These are phyloP conservation scores for Globisporangium megalacanthum DNA, from an alignment of 352 stramenopile species.

Conservation along the genomic window DNA sequence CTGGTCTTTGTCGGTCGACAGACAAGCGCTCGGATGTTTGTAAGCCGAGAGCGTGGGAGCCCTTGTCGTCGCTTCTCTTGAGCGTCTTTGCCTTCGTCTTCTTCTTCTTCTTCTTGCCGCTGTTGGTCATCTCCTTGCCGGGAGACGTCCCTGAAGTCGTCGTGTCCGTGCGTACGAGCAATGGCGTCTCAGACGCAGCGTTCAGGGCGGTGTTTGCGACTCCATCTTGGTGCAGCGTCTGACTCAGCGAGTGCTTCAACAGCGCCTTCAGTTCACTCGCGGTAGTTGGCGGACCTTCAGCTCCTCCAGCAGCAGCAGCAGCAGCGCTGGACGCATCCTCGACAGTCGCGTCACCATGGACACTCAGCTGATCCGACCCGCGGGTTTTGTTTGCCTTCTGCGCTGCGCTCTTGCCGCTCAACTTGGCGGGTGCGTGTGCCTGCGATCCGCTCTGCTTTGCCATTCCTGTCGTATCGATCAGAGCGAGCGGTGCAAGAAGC, in stretches of 20 bases:
- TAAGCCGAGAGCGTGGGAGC: too few species aligned
- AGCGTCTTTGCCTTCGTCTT: neutral
- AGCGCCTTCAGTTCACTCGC: conserved; percentile 17
- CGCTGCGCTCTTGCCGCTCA: neutral
- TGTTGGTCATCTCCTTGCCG: conserved; percentile 6
- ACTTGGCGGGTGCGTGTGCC: neutral
- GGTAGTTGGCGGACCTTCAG: neutral
- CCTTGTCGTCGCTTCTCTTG: neutral
- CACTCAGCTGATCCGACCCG: neutral
- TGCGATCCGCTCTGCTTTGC: neutral
- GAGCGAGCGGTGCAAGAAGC: too few species aligned
- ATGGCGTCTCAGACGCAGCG: conserved; percentile 28
- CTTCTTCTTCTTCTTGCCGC: neutral
- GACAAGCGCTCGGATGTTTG: neutral
- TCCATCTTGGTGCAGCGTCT: conserved; percentile 2
- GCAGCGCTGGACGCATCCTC: neutral
- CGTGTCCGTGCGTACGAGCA: conserved; percentile 26
- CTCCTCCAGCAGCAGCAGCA: neutral
- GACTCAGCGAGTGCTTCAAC: conserved; percentile 9
- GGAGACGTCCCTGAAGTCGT: conserved; percentile 6
- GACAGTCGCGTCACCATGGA: neutral
- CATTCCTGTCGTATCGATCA: neutral
- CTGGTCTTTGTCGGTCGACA: neutral
- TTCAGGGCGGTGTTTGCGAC: conserved; percentile 18
- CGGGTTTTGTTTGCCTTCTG: neutral